Percentiles rank a stretch among this genome's conserved stretches.
These are phyloP conservation scores for Biscutella laevigata DNA, from an alignment of 441 rosid genomes.

Conservation along the genomic window DNA sequence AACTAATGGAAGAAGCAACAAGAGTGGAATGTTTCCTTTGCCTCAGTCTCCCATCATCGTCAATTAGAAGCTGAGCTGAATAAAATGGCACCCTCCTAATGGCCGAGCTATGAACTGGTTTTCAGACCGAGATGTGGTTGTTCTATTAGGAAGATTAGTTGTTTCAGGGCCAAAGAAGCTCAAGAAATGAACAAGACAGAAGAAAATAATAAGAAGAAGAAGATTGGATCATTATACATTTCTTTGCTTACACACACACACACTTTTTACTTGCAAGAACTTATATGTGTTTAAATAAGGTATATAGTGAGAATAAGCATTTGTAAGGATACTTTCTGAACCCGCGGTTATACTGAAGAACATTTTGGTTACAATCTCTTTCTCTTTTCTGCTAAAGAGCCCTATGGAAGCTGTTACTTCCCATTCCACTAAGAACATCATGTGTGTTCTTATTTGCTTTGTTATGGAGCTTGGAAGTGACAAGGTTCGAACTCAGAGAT, in stretches of 20 bases:
- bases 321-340: conserved; percentile 22
- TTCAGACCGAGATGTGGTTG: conserved; percentile 45
- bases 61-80: conserved; percentile 75
- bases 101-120: conserved; percentile 41
- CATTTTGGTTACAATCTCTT: conserved; percentile 18
- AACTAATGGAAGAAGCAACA: conserved; percentile 32
- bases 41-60: conserved; percentile 64
- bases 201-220: background rate
- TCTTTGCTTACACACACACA: conserved; percentile 8
- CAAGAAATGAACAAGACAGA: conserved; percentile 28
- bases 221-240: conserved; percentile 26
- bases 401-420: background rate
- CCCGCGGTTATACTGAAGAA: conserved; percentile 21
- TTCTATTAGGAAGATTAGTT: conserved; percentile 38
- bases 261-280: background rate
- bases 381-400: too few species aligned
- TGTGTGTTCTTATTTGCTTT: too few species aligned
- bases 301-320: conserved; percentile 20
- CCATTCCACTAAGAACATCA: too few species aligned
- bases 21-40: conserved; percentile 45
- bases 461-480: conserved; percentile 8
- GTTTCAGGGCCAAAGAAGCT: conserved; percentile 43
- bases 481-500: background rate
- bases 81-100: conserved; percentile 54
- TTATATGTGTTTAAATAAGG: conserved; percentile 23